Conservation (phyloP, 2,329 filamentous ascomycete genomes). For the Claviceps cyperi region DNA sequence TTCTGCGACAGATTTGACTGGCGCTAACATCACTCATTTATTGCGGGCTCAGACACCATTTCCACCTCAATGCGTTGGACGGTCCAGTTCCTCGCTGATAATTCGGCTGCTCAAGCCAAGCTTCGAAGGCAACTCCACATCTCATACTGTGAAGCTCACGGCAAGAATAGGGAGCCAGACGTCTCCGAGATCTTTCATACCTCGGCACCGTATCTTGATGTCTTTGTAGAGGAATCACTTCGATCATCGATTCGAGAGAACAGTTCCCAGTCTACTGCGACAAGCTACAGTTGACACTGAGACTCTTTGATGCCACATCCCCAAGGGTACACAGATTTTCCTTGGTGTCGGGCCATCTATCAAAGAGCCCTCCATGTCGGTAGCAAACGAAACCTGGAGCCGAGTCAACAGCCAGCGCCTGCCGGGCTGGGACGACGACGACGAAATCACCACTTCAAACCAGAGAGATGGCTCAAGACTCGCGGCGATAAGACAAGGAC, state of each 20-base stretch:
- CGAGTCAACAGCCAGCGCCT: constrained; percentile 7
- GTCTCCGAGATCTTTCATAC: constrained; percentile 14
- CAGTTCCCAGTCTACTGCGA: constrained; percentile 14
- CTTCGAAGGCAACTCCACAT: constrained; percentile 9
- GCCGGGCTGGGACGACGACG: constrained; percentile 14
- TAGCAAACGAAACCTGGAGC: constrained; percentile 9
- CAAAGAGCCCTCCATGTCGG: not conserved
- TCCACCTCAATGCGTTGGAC: not conserved
- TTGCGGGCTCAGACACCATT: constrained; percentile 13
- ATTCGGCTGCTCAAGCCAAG: constrained; percentile 3
- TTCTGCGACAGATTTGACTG: not conserved
- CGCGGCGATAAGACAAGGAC: constrained; percentile 1
- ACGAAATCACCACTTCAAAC: constrained; percentile 15
- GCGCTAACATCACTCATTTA: constrained; percentile 1
- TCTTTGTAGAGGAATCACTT: constrained; percentile 22
- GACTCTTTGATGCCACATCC: constrained; percentile 18
- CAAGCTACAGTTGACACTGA: constrained; percentile 17
- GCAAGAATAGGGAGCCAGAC: constrained; percentile 11
- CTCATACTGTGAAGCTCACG: constrained; percentile 9
- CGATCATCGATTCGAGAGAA: constrained; percentile 17
- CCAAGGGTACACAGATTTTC: constrained; percentile 19
- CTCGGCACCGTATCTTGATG: constrained; percentile 20
- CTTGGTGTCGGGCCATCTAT: constrained; percentile 11
- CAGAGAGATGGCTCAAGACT: constrained; percentile 22
- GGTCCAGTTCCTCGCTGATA: constrained; percentile 2